Conservation (phyloP, 78 protist genomes). For the Chrysochromulina tobinii region DNA sequence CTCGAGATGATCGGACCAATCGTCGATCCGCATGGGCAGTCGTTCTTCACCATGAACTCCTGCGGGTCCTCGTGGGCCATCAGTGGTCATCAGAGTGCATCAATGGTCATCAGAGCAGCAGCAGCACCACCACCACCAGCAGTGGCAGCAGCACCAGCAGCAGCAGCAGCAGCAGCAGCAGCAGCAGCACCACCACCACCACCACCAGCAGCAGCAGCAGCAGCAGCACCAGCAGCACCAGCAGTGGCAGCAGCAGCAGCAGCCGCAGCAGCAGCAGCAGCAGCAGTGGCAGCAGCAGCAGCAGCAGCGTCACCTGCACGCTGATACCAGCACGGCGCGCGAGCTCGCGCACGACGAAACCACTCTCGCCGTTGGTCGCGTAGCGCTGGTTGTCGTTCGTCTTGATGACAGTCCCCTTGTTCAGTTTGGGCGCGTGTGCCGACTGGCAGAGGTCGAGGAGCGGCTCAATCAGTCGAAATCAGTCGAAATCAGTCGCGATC, state of each 20-base stretch:
- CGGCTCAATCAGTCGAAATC: too few species aligned
- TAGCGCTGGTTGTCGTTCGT: constrained; percentile 77
- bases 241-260: too few species aligned
- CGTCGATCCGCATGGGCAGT: constrained; percentile 93
- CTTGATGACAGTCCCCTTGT: constrained; percentile 89
- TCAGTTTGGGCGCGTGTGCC: constrained; percentile 79
- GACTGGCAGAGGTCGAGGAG: too few species aligned
- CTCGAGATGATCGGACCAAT: constrained; percentile 77
- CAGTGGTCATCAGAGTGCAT: constrained; percentile 61
- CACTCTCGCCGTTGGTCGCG: not conserved
- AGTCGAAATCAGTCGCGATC: constrained; percentile 87
- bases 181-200: too few species aligned
- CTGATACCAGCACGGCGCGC: constrained; percentile 53
- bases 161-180: too few species aligned
- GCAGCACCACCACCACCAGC: constrained; percentile 63
- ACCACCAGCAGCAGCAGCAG: too few species aligned
- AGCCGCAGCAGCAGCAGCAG: too few species aligned
- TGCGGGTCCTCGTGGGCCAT: constrained; percentile 69
- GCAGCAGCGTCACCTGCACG: too few species aligned
- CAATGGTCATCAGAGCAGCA: constrained; percentile 67
- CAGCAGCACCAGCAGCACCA: too few species aligned
- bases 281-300: too few species aligned
- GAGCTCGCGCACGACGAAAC: constrained; percentile 43
- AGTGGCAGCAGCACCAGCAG: not conserved
- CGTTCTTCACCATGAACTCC: constrained; percentile 85